Evolutionary conservation across 148 eudicot species (phyloP), one percentile per base, ranked within the genome.

Genomic region (Tetragonia tetragonoides): DNA sequence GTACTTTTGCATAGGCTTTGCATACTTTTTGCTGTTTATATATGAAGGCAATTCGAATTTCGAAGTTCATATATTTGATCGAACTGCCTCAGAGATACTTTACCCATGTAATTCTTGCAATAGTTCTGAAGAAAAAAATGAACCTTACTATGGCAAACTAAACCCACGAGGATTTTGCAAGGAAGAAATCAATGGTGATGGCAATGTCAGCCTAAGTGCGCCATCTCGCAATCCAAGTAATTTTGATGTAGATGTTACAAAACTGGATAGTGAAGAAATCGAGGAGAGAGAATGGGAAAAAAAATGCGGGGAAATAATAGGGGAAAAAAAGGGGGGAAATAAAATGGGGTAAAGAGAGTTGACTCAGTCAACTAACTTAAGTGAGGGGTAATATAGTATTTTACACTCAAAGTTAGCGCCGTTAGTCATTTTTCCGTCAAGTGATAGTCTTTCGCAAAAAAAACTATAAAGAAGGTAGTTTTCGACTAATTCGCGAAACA

Each of bases 11-110:
- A 77, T 89, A 56, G 77, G 77, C 2, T 74, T 18, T 65, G 80
- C 79, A 6, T 81, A 73, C 76, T 80, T 86, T 62, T 53, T 88
- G 28, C 7, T 86, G 60, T 86, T 88, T 73, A 73, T 70, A n/a
- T 86, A 86, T 71, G 73, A 70, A 28, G 88, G 88, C 24, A 80
- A 82, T 51, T 82, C 82, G 6, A 49, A 51, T 38, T 88, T 88
- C 69, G 76, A 57, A 10, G 90, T 88, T 21, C 71, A 78, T 38
- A 78, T 86, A 21, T 88, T 77, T 40, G 81, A 88, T 71, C 59
- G 74, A 21, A 72, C 75, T 67, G 71, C 72, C 10, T 60, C 78
- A 18, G 88, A 88, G 86, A 80, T 83, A 56, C 46, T 69, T 15
- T 88, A 84, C 72, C 86, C 76, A 42, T 5, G 41, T 34, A 75